A percentile compares a stretch with the other conserved stretches of the same genome.
phyloP scores from a whole-genome alignment of 2,329 filamentous ascomycete genomes.

The Dothiorella sarmentorum region DNA sequence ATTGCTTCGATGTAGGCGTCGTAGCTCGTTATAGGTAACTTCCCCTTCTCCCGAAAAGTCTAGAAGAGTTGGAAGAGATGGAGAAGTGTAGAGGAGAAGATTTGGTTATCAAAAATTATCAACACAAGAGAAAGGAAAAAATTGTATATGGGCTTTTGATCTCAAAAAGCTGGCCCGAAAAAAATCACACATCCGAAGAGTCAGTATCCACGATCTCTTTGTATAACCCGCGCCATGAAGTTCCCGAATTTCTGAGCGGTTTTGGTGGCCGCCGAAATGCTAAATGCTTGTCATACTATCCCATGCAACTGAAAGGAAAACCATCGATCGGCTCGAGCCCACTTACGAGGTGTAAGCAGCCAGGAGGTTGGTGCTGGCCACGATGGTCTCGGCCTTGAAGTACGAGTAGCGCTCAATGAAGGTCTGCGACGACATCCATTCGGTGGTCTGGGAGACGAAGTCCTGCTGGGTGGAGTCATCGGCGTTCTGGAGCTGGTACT shows the following conservation, averaged over 20 bases:
- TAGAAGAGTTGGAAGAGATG: neutral
- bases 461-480: constrained; percentile 39
- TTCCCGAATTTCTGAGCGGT: neutral
- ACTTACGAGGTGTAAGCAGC: constrained; percentile 14
- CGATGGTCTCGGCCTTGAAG: constrained; percentile 28
- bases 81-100: constrained; percentile 1
- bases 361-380: constrained; percentile 8
- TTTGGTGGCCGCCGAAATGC: neutral
- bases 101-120: constrained; percentile 17
- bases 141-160: neutral
- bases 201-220: constrained; percentile 6
- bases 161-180: neutral
- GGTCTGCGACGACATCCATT: constrained; percentile 39
- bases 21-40: constrained; percentile 12
- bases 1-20: constrained; percentile 10
- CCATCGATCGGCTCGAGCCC: neutral
- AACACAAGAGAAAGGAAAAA: constrained; percentile 10
- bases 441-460: constrained; percentile 52
- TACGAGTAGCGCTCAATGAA: constrained; percentile 42
- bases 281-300: constrained; percentile 2
- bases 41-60: neutral
- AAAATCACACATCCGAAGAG: constrained; percentile 12
- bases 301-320: constrained; percentile 1
- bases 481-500: constrained; percentile 56
- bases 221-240: constrained; percentile 6